A percentile compares a stretch with the other conserved stretches of the same genome.
Evolutionary conservation across 441 rosid species (phyloP).

Genomic region (Arabidopsis hybrid): DNA sequence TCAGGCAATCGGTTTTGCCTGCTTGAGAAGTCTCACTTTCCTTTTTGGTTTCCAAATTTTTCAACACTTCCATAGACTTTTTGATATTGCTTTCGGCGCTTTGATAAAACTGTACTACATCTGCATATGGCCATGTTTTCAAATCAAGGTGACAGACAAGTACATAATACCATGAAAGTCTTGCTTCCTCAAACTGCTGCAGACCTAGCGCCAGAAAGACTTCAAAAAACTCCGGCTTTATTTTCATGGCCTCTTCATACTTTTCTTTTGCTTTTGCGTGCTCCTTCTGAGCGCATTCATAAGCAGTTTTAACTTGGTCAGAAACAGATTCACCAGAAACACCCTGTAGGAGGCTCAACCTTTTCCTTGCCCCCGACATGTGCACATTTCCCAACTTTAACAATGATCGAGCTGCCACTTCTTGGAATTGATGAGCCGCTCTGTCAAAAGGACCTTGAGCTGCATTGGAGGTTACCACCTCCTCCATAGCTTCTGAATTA

Average conservation of each 20-base stretch:
- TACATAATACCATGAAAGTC: conserved; percentile 71
- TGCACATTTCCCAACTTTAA: conserved; percentile 74
- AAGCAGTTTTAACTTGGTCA: conserved; percentile 53
- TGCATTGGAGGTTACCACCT: conserved; percentile 70
- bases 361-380: conserved; percentile 70
- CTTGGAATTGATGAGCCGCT: conserved; percentile 77
- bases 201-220: conserved; percentile 63
- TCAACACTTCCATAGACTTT: conserved; percentile 53
- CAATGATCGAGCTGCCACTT: conserved; percentile 70
- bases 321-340: conserved; percentile 53
- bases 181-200: conserved; percentile 75
- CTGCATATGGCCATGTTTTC: conserved; percentile 55
- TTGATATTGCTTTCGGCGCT: conserved; percentile 63
- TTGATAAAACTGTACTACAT: conserved; percentile 57
- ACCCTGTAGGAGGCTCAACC: conserved; percentile 54
- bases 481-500: conserved; percentile 79
- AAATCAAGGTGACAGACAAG: conserved; percentile 55
- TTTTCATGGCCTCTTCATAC: conserved; percentile 65
- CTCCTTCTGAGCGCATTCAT: conserved; percentile 58
- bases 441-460: conserved; percentile 62
- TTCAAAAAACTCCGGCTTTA: conserved; percentile 68
- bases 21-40: conserved; percentile 1
- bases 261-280: conserved; percentile 53
- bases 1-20: background rate
- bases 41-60: conserved; percentile 40